Evolutionary conservation across 306 rosid species (phyloP).

Genomic region (Quercus wislizeni): DNA sequence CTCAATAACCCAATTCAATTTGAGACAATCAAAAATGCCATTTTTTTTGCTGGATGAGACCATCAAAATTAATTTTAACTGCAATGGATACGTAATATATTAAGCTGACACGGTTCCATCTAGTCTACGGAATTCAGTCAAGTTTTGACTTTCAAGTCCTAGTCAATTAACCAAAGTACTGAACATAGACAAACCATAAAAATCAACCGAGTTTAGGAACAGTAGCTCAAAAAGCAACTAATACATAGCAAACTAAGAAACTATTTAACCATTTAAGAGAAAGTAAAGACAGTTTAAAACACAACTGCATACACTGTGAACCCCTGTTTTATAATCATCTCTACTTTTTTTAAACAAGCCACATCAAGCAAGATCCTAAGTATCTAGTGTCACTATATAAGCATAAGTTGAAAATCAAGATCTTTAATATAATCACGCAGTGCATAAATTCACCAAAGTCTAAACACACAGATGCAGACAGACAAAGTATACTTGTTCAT

Average conservation of each 20-base stretch:
- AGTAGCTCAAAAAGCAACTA: background rate
- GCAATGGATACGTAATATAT: background rate
- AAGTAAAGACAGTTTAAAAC: background rate
- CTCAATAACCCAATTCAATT: background rate
- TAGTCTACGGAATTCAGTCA: background rate
- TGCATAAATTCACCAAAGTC: background rate
- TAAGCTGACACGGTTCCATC: background rate
- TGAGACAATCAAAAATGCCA: background rate
- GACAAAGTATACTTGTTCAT: constrained; percentile 11
- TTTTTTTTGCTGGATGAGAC: no score
- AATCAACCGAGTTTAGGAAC: background rate
- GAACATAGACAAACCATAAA: background rate
- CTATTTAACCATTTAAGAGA: background rate
- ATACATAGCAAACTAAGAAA: background rate
- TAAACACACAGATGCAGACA: background rate
- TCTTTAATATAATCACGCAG: background rate
- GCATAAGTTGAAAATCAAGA: background rate
- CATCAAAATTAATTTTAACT: no score
- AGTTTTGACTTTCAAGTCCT: background rate
- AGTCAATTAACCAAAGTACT: background rate
- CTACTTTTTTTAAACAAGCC: background rate
- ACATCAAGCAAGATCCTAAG: background rate
- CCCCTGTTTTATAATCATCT: background rate
- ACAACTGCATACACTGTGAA: background rate
- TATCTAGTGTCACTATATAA: background rate